Evolutionary conservation across 2,329 filamentous ascomycete species (phyloP), one percentile per base, ranked within the genome.

Genomic region (Pseudogymnoascus sp.): DNA sequence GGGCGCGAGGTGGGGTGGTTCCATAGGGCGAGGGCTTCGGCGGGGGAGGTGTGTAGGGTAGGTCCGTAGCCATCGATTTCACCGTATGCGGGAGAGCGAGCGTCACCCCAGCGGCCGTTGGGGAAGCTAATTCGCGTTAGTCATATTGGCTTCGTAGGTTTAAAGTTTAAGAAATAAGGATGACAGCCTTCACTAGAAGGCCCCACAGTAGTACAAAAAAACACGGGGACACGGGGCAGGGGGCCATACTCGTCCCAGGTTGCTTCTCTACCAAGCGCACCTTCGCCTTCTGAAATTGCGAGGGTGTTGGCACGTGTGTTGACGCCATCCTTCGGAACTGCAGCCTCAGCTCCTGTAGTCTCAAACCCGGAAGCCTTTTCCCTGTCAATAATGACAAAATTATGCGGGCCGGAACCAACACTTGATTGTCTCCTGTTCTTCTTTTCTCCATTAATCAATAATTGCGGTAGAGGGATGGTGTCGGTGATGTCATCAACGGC

Each of bases 31-130:
- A 93, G 84, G 11, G 94, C 94, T 72, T 92, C 87, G 2, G 87
- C 83, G n/a, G 91, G 85, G 0, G 90, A 91, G 73, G 97, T 91
- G 77, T 97, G 94, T 40, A 99, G 80, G 63, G 89, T 94, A n/a
- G 95, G 92, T 10, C 94, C 94, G 73, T 97, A 97, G n/a, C 93
- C 93, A 72, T 97, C 92, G 64, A 97, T 97, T 75, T 97, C 92
- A 70, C 93, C 93, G 73, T 96, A 97, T 0, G 93, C 93, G 1
- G 92, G 92, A 2, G 92, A 96, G 62, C 92, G 84, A 4, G 92
- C 90, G 71, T 97, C 93, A 73, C 93, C 93, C 86, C 93, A 97
- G 63, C 93, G 85, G 28, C 93, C 94, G 78, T 97, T 97, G 66
- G 93, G 93, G 75, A 92, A 99, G 72, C 59, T 60, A 18, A n/a